Evolutionary conservation across 768 basidiomycete genomes (phyloP).

Genomic region (Lentinula lateritia): DNA sequence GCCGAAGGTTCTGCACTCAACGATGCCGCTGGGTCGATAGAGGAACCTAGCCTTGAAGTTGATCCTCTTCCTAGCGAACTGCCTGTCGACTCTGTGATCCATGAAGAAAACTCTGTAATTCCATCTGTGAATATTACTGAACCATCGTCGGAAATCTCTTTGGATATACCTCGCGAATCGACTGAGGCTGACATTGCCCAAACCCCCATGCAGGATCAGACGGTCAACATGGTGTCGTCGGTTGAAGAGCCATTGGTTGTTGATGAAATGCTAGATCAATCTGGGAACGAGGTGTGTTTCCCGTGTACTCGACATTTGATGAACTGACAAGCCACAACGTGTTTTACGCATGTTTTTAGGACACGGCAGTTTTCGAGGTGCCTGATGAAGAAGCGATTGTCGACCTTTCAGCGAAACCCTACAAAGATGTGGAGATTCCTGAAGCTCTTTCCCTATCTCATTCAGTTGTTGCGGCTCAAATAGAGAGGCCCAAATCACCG

Average conservation of each 20-base stretch:
- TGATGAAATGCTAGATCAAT: neutral
- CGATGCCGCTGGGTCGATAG: neutral
- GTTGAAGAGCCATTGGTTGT: neutral
- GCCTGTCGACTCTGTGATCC: neutral
- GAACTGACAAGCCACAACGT: neutral
- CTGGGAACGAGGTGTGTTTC: neutral
- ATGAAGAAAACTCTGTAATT: neutral
- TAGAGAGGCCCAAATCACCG: slow-evolving; percentile 20
- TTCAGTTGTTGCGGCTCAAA: neutral
- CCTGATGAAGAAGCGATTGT: neutral
- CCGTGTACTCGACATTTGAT: neutral
- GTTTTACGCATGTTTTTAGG: neutral
- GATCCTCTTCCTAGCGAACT: no score
- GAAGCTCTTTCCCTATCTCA: neutral
- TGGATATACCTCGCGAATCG: neutral
- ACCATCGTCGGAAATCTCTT: neutral
- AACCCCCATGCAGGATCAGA: neutral
- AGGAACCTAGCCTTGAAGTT: neutral
- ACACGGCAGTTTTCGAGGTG: neutral
- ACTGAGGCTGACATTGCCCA: neutral
- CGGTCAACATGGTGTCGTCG: neutral
- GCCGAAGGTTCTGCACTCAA: neutral
- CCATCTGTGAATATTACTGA: neutral
- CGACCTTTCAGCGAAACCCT: neutral
- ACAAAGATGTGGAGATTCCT: neutral